Base-by-base conservation (phyloP, 1,284 basidiomycete species). In the Wallemia hederae region DNA sequence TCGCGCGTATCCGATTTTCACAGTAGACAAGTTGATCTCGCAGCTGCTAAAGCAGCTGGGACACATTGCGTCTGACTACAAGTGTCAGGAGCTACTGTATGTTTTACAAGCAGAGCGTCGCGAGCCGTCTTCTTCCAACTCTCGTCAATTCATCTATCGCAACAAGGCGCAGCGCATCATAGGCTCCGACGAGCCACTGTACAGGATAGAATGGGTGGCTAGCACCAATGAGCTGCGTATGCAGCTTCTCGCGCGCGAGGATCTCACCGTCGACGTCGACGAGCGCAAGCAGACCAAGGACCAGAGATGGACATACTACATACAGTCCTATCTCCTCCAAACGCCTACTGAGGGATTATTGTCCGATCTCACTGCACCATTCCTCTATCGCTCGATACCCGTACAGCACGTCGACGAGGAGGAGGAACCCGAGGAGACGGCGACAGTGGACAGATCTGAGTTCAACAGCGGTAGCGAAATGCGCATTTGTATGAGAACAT, bases 1-100 rank as follows among this genome's bases (percentile, higher is more conserved):
- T 65, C 85, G 89, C 76, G 90, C 89, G 66, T 73, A 80, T 66
- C 66, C 71, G 22, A 66, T 73, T 55, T 71, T 71, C 55, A 71
- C 72, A 2, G 59, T 74, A 9, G 39, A 49, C n/a, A 49, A 49
- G 39, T 49, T 49, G 29, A 72, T 73, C 66, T 72, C 72, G 66
- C 69, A 49, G n/a, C 11, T 49, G 22, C 39, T 49, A n/a, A 49
- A 49, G 39, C 69, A 60, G 65, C 69, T 29, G 65, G 66, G 22
- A 49, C 63, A 64, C 58, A 63, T 69, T 58, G 64, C 65, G 27
- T 65, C 66, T 1, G 69, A 70, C 59, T 60, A 60, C 63, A 69
- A 68, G 64, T 66, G 67, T 63, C 67, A 67, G 34, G 67, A 68
- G 60, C 64, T 70, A 60, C 66, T 69, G 59, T 31, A 49, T 49